Conservation (phyloP, 148 eudicot species). For the Vaccinium myrtillus region DNA sequence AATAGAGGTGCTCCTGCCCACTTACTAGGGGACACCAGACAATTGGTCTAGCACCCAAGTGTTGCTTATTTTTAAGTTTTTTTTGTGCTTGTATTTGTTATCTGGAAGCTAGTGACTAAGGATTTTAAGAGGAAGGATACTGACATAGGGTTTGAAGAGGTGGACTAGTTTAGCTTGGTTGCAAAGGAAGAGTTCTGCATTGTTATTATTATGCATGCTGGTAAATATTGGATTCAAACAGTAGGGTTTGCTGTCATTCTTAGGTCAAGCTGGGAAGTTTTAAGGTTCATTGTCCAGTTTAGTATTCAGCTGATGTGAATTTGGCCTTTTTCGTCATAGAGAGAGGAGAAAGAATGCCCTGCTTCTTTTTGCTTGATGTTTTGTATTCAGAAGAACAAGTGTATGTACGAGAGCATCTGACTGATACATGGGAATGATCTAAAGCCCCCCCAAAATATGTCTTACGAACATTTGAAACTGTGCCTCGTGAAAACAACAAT, state of each 20-base stretch:
- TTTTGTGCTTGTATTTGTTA: not conserved
- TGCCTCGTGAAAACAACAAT: not conserved
- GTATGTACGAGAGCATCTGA: not conserved
- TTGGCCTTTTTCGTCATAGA: not conserved
- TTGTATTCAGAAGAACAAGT: not conserved
- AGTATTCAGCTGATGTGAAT: not conserved
- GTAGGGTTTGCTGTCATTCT: not conserved
- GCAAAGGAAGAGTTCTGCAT: not conserved
- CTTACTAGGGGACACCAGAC: not conserved
- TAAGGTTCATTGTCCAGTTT: slow-evolving; percentile 9
- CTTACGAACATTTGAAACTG: not conserved
- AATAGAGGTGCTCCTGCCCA: not conserved
- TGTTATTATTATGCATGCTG: not conserved
- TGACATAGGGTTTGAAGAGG: not conserved
- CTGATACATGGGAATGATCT: not conserved
- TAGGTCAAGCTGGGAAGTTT: not conserved
- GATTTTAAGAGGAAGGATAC: not conserved
- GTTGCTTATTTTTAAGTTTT: not conserved
- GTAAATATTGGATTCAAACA: not conserved
- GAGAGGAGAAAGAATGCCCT: not conserved
- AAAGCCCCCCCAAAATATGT: not conserved
- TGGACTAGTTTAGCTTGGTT: not conserved
- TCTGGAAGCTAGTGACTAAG: not conserved
- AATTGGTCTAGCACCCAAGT: not conserved
- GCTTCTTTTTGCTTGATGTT: not conserved